Evolutionary conservation across 768 basidiomycete species (phyloP).

Genomic region (Lentinula sp.): DNA sequence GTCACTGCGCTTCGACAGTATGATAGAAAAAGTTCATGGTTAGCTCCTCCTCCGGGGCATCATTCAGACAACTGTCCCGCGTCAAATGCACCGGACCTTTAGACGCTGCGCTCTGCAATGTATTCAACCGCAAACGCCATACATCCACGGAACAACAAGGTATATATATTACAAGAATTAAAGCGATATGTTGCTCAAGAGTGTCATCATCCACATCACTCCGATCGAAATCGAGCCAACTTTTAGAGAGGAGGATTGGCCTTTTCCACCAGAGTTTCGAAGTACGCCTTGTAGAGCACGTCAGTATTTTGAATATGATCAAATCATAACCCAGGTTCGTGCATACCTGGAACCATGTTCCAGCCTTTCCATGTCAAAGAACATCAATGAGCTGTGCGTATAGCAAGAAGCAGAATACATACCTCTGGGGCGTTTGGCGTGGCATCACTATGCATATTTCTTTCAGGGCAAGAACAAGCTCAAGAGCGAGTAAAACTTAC

Average conservation of each 20-base stretch:
- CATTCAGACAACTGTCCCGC: no score
- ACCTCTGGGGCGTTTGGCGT: slow-evolving; percentile 46
- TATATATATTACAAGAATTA: neutral
- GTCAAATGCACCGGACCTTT: no score
- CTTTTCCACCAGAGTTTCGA: slow-evolving; percentile 44
- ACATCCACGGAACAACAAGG: neutral
- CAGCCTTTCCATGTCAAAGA: slow-evolving; percentile 24
- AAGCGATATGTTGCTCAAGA: neutral
- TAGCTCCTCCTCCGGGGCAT: no score
- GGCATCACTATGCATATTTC: slow-evolving; percentile 35
- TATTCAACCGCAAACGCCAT: neutral
- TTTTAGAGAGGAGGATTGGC: slow-evolving; percentile 48
- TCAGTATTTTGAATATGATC: neutral
- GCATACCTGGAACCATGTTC: slow-evolving; percentile 56
- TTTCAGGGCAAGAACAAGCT: neutral
- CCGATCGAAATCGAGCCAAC: neutral
- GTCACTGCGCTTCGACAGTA: no score
- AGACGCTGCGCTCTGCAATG: no score
- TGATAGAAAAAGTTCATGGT: no score
- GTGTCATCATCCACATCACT: neutral
- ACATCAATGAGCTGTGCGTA: neutral
- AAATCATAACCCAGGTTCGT: neutral
- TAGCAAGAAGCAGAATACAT: neutral
- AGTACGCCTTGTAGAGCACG: slow-evolving; percentile 34
- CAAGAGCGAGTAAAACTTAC: slow-evolving; percentile 25